phyloP scores from a whole-genome alignment of 495 filamentous ascomycete species.

The Aspergillus biplanus region DNA sequence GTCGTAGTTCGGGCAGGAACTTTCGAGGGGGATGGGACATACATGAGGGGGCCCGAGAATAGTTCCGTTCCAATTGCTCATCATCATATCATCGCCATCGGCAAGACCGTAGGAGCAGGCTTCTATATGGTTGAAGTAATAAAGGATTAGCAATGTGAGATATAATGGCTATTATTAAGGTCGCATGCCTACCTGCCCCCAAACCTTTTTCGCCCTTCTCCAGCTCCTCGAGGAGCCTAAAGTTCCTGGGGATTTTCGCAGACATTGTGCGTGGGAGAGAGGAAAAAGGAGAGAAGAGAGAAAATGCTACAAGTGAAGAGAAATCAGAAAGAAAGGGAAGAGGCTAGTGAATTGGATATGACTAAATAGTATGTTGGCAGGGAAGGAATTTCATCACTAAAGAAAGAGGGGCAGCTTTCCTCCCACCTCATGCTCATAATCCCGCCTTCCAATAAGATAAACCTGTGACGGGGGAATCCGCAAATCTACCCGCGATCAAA shows the following conservation, averaged over 20 bases:
- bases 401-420: slow-evolving; percentile 30
- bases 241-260: slow-evolving; percentile 92
- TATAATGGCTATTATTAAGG: not conserved
- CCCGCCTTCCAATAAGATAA: slow-evolving; percentile 20
- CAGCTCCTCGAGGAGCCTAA: slow-evolving; percentile 92
- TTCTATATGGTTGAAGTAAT: slow-evolving; percentile 56
- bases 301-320: not conserved
- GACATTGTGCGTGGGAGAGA: slow-evolving; percentile 52
- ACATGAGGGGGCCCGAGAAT: slow-evolving; percentile 97
- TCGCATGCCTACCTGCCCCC: slow-evolving; percentile 71
- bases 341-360: not conserved
- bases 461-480: slow-evolving; percentile 2
- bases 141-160: slow-evolving; percentile 8
- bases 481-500: slow-evolving; percentile 7
- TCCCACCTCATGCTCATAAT: slow-evolving; percentile 6
- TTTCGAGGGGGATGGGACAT: slow-evolving; percentile 14
- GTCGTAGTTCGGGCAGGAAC: too few relatives aligned
- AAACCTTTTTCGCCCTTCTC: slow-evolving; percentile 98
- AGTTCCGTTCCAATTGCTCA: slow-evolving; percentile 98
- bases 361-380: slow-evolving; percentile 21
- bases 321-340: not conserved
- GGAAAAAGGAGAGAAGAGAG: slow-evolving; percentile 9
- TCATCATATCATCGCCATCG: slow-evolving; percentile 92
- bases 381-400: slow-evolving; percentile 29
- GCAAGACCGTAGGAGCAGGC: slow-evolving; percentile 96